Conservation (phyloP, 2,329 filamentous ascomycete species). For the Talaromyces amestolkiae region DNA sequence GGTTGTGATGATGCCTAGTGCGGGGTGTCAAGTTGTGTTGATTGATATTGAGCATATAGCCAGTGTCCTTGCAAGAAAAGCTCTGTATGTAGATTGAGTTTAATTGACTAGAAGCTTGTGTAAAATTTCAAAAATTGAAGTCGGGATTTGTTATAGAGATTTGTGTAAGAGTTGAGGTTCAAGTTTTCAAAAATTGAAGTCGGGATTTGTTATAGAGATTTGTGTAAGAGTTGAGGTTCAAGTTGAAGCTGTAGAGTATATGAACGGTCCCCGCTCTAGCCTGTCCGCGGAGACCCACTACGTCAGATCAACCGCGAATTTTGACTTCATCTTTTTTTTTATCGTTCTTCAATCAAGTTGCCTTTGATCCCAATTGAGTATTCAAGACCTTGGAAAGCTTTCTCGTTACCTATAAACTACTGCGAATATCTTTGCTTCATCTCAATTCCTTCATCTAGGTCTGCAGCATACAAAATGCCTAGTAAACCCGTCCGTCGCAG, state of each 20-base stretch:
- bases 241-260: conserved; percentile 1
- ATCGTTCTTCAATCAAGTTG: background rate
- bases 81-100: background rate
- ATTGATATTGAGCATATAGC: background rate
- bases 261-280: background rate
- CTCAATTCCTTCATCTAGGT: background rate
- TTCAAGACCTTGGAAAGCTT: background rate
- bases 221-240: background rate
- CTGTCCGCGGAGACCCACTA: conserved; percentile 4
- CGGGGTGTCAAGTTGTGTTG: background rate
- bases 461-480: conserved; percentile 37
- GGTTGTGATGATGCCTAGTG: background rate
- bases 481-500: conserved; percentile 50
- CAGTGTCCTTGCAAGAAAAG: background rate
- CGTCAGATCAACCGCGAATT: conserved; percentile 12
- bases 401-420: background rate
- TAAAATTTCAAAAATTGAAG: background rate
- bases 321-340: conserved; percentile 1
- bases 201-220: background rate
- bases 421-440: background rate
- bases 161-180: too few relatives aligned
- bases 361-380: background rate
- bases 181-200: background rate
- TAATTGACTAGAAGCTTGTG: background rate
- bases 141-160: background rate